Base-by-base conservation (phyloP, 164 flowering plant species). In the Saururus chinensis region DNA sequence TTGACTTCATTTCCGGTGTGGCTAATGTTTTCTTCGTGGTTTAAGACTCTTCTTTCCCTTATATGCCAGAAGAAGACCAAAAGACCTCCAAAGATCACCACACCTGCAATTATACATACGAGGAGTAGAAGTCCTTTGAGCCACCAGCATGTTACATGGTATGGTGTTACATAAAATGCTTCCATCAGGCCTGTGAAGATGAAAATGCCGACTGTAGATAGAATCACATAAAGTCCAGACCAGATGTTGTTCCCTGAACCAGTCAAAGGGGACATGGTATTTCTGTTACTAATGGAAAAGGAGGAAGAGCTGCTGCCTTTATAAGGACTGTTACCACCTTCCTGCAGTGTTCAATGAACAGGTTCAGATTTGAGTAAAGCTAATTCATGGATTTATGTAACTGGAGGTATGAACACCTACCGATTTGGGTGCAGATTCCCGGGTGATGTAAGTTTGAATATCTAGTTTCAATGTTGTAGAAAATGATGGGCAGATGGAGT, bases 181-280 rank as follows among this genome's bases (percentile, higher is more conserved):
- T 86, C 69, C 62, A 80, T 11, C 73, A 86, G 59, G 37, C 73
- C 80, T 66, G 76, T 19, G 6, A 75, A 56, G 40, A 81, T 40
- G n/a, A 78, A 57, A 59, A 89, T 78, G 1, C 97, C 98, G 12
- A 83, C 48, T 14, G 78, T 86, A 0, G 92, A 82, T n/a, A 70
- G 57, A 26, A 78, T 40, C 11, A 84, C 63, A 57, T 88, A 92
- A 6, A 79, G 37, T 54, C 95, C 92, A 24, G 86, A 73, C 97
- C 96, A 92, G 63, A 80, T 49, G 23, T 64, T 77, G 65, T 85
- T 68, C 57, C 92, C 96, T 45, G 97, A 88, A 11, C 97, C 97
- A 72, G 77, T 96, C 82, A 86, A 73, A 66, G 68, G 76, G 40
- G 95, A 93, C 76, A 90, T 84, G 68, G 71, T 69, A 62, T 68